Evolutionary conservation across 768 basidiomycete species (phyloP), one percentile per base, ranked within the genome.

Genomic region (Dacryopinax primogenitus): DNA sequence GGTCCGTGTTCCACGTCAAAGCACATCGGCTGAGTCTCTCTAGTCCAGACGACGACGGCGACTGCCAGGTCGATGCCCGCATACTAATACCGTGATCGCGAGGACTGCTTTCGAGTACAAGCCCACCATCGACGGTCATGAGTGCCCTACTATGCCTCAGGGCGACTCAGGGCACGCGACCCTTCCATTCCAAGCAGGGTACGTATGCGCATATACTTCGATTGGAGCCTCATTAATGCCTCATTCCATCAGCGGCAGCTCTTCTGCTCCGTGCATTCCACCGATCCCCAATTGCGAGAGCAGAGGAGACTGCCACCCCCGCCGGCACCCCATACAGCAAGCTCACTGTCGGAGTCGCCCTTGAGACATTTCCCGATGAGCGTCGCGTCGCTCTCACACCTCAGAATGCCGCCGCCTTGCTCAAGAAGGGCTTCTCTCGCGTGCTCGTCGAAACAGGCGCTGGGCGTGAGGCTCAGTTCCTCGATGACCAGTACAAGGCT

Each of bases 311-410:
- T 3, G 11, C 30, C 16, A 33, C 63, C 4, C 63, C 35, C 28
- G 16, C 45, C 37, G 83, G 82, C 30, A 75, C 70, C 67, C 85
- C 88, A 35, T 93, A 91, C 74, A 81, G 87, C 1, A 81, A 83
- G 21, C 78, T 93, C 36, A 83, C 81, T 7, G 79, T 93, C 65
- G 91, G 91, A 28, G 82, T 89, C 18, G 89, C 90, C 13, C 80
- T 80, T 63, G 91, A 93, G 75, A 80, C 81, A 44, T 91, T 83
- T 71, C 86, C 86, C 1, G 82, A 85, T 67, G 91, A 93, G 73
- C 81, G 86, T 62, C 84, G 91, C 63, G 90, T 92, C 45, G 82
- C 90, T 37, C 76, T 93, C 6, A 90, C 91, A 0, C 91, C 91
- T 2, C 83, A 86, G 71, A 92, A 91, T 71, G 84, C 84, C 2